These are phyloP conservation scores for Pleurotus tuoliensis DNA, from an alignment of 768 basidiomycete species.

Conservation along the genomic window DNA sequence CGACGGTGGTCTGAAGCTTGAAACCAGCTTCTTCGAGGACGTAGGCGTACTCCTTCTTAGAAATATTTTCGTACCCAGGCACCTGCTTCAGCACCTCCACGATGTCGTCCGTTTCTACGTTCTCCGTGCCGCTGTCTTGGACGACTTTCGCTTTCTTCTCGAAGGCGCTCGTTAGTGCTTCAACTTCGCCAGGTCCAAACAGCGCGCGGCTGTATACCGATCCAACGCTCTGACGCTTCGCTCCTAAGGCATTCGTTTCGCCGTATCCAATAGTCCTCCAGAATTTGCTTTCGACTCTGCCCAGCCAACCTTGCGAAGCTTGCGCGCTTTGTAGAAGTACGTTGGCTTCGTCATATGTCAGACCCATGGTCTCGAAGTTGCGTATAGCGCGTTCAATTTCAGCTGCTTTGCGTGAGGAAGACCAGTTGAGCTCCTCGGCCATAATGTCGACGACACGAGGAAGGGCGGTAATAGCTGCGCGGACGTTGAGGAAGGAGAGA, in stretches of 20 bases:
- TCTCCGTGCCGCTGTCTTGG: constrained; percentile 18
- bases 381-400: constrained; percentile 58
- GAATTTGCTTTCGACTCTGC: constrained; percentile 17
- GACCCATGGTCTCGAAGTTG: constrained; percentile 86
- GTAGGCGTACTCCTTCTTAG: constrained; percentile 63
- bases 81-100: constrained; percentile 40
- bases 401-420: constrained; percentile 44
- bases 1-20: constrained; percentile 47
- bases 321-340: constrained; percentile 19
- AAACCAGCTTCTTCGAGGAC: constrained; percentile 78
- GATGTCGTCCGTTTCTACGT: constrained; percentile 36
- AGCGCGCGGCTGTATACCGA: constrained; percentile 33
- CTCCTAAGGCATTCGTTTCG: constrained; percentile 20
- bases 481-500: constrained; percentile 88
- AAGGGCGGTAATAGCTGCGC: constrained; percentile 78
- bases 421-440: constrained; percentile 83
- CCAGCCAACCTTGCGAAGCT: constrained; percentile 11
- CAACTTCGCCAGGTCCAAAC: constrained; percentile 44
- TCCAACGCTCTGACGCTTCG: constrained; percentile 11
- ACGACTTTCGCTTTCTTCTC: constrained; percentile 22
- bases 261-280: constrained; percentile 37
- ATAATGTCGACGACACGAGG: constrained; percentile 90
- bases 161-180: constrained; percentile 35
- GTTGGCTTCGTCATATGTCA: constrained; percentile 48
- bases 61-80: constrained; percentile 57